These are phyloP conservation scores for Ustilago lituana DNA, from an alignment of 1,284 basidiomycete genomes.

Conservation along the genomic window DNA sequence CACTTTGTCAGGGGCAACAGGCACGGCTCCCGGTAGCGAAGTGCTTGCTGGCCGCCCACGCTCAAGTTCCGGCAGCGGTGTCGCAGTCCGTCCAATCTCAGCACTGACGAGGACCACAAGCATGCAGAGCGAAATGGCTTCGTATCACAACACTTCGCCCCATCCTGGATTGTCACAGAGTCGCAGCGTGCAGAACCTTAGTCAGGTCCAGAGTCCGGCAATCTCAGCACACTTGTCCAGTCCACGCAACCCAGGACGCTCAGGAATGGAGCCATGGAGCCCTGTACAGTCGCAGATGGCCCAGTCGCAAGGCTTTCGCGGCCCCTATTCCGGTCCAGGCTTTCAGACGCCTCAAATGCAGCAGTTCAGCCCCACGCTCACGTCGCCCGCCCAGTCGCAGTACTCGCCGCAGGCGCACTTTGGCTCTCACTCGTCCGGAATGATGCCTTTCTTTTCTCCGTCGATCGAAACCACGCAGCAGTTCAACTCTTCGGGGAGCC, in stretches of 20 bases:
- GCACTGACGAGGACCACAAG: slow-evolving; percentile 40
- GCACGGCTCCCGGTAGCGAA: slow-evolving; percentile 23
- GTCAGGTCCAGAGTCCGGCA: slow-evolving; percentile 29
- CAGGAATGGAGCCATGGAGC: slow-evolving; percentile 38
- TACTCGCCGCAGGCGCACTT: slow-evolving; percentile 48
- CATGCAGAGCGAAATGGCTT: slow-evolving; percentile 41
- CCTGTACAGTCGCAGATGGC: slow-evolving; percentile 31
- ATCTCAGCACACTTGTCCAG: slow-evolving; percentile 28
- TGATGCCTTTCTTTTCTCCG: slow-evolving; percentile 43
- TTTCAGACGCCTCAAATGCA: slow-evolving; percentile 46
- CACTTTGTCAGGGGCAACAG: slow-evolving; percentile 43
- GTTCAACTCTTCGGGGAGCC: slow-evolving; percentile 18
- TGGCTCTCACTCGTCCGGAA: slow-evolving; percentile 22
- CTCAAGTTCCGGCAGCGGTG: slow-evolving; percentile 34
- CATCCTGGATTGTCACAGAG: slow-evolving; percentile 36
- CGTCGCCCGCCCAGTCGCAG: slow-evolving; percentile 46
- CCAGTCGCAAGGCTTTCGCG: slow-evolving; percentile 26
- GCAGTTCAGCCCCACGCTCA: slow-evolving; percentile 40
- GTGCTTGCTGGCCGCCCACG: slow-evolving; percentile 20
- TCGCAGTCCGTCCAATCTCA: slow-evolving; percentile 22
- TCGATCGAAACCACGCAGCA: slow-evolving; percentile 30
- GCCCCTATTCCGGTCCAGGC: slow-evolving; percentile 30
- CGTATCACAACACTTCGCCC: slow-evolving; percentile 13
- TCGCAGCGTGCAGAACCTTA: slow-evolving; percentile 38
- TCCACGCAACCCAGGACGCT: slow-evolving; percentile 19